Conservation (phyloP, 768 basidiomycete genomes). For the Lepiota brunneoincarnata region DNA sequence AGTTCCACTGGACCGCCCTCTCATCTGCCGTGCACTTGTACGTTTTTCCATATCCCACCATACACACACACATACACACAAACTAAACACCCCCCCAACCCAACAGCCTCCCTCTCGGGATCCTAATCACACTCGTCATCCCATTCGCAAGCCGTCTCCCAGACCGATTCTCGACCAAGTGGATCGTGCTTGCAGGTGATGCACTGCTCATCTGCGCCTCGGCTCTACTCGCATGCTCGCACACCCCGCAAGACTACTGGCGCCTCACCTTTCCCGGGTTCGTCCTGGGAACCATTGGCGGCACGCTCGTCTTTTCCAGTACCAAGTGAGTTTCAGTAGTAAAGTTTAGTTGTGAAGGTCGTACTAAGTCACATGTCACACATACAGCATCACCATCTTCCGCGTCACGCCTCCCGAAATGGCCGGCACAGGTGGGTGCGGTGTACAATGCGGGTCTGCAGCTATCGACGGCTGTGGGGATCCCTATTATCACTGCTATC, state of each 20-base stretch:
- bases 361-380: background rate
- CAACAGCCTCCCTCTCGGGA: slow-evolving; percentile 35
- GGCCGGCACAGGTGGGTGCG: slow-evolving; percentile 49
- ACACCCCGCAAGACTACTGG: slow-evolving; percentile 41
- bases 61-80: background rate
- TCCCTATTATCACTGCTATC: slow-evolving; percentile 45
- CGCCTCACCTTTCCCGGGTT: slow-evolving; percentile 42
- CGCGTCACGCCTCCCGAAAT: slow-evolving; percentile 39
- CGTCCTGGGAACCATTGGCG: slow-evolving; percentile 39
- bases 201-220: slow-evolving; percentile 31
- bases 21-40: slow-evolving; percentile 37
- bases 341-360: slow-evolving; percentile 34
- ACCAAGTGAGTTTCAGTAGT: background rate
- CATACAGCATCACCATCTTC: slow-evolving; percentile 45
- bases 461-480: slow-evolving; percentile 44
- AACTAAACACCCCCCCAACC: background rate
- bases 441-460: slow-evolving; percentile 51
- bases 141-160: slow-evolving; percentile 35
- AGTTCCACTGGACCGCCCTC: slow-evolving; percentile 32
- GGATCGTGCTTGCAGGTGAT: slow-evolving; percentile 40
- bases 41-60: slow-evolving; percentile 6
- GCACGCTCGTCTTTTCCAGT: slow-evolving; percentile 34
- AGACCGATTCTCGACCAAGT: slow-evolving; percentile 31
- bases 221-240: slow-evolving; percentile 34
- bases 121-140: slow-evolving; percentile 27